Base-by-base conservation (phyloP, 2,329 filamentous ascomycete species). In the Paecilomyces formosus region DNA sequence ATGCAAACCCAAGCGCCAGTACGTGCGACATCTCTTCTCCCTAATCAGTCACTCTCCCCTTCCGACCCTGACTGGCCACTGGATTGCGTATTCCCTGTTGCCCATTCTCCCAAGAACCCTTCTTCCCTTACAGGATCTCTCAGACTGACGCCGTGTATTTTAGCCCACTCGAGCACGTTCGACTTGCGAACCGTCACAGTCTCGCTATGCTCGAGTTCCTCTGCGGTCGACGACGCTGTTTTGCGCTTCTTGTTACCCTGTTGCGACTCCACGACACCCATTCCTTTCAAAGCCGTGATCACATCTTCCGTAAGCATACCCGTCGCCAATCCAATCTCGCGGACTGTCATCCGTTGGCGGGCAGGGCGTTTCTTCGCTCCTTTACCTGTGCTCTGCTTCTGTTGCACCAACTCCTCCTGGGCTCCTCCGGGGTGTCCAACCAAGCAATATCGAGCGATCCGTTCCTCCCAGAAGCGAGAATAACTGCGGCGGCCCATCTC, bases 251-350 rank as follows among this genome's bases (percentile, higher is more conserved):
- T 85, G 73, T 54, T 70, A 15, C 69, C 77, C 65, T 79, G 79
- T 59, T 76, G 77, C 21, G 71, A 70, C 61, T 84, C 81, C 53
- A 88, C 79, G 35, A 94, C 77, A 8, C 83, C 86, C 90, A 97
- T 96, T 59, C 90, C 87, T 60, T 88, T 85, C 57, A 97, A 77
- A 24, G 91, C 86, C 0, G 79, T 79, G 51, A 96, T 82, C 59
- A 93, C 90, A 74, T 97, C 93, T 51, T 97, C 93, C 0, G 83
- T 82, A 58, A 88, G 80, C 72, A 97, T 96, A 79, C 90, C 96
- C 0, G 92, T 96, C 45, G 83, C 85, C 54, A 84, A 78, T 56
- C 89, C 90, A 67, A 93, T 87, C 58, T 89, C 83, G 54, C 85
- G 82, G 11, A 96, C 78, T 11, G 87, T 87, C 56, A 92, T 74